A percentile compares a stretch with the other conserved stretches of the same genome.
These are phyloP conservation scores for Sporothrix inflata DNA, from an alignment of 2,329 filamentous ascomycete species.

Conservation along the genomic window DNA sequence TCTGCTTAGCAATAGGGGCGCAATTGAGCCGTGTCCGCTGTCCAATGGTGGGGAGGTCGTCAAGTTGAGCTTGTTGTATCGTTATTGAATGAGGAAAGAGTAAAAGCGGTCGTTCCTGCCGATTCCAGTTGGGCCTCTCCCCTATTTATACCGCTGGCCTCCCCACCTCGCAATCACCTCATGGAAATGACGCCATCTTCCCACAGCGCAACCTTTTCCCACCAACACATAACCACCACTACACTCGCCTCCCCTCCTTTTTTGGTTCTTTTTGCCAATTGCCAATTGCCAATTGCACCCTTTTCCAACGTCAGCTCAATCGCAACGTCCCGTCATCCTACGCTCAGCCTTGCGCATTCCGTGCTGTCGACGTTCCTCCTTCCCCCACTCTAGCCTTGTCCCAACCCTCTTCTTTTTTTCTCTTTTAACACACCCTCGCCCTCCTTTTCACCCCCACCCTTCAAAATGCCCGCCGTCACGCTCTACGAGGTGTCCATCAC, in stretches of 20 bases:
- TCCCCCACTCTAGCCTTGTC: background rate
- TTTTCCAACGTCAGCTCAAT: background rate
- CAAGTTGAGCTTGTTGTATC: background rate
- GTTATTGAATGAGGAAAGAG: background rate
- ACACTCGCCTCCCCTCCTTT: background rate
- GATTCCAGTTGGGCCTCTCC: background rate
- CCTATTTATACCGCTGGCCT: background rate
- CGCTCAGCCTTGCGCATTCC: background rate
- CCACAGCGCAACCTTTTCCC: background rate
- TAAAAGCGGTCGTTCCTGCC: background rate
- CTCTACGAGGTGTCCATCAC: constrained; percentile 40
- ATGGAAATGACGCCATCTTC: constrained; percentile 11
- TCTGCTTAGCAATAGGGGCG: background rate
- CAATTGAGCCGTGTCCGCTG: background rate
- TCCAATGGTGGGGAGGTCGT: background rate
- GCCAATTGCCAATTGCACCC: background rate
- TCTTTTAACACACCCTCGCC: background rate
- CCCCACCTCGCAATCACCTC: background rate
- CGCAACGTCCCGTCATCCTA: background rate
- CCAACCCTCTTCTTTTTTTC: background rate
- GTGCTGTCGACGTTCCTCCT: too few relatives aligned
- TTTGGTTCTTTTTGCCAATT: background rate
- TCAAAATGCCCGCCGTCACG: constrained; percentile 38
- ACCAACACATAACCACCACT: background rate
- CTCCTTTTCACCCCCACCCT: background rate